A percentile compares a stretch with the other conserved stretches of the same genome.
Conservation (phyloP, 2,329 filamentous ascomycete species). For the Phialophora expanda region DNA sequence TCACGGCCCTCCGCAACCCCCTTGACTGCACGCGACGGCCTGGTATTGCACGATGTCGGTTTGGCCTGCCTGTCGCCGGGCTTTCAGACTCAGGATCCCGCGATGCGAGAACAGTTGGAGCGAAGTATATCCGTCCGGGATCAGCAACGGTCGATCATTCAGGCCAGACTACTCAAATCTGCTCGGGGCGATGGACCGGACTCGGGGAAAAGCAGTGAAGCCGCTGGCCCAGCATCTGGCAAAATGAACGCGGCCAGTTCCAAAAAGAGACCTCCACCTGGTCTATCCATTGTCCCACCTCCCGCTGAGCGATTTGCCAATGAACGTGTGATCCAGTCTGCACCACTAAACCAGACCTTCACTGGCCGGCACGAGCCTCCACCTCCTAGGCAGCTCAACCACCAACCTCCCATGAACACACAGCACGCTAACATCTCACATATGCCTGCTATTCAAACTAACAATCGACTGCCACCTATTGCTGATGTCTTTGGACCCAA, state of each 20-base stretch:
- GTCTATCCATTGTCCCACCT: slow-evolving; percentile 91
- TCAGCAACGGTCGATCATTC: slow-evolving; percentile 93
- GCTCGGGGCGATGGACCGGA: slow-evolving; percentile 75
- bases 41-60: slow-evolving; percentile 88
- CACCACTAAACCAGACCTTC: slow-evolving; percentile 91
- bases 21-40: slow-evolving; percentile 76
- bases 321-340: slow-evolving; percentile 95
- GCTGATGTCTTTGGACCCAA: slow-evolving; percentile 89
- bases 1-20: slow-evolving; percentile 67
- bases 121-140: slow-evolving; percentile 91
- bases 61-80: slow-evolving; percentile 93
- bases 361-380: slow-evolving; percentile 83
- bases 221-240: slow-evolving; percentile 44
- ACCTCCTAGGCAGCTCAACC: slow-evolving; percentile 75
- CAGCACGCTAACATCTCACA: slow-evolving; percentile 91
- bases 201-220: slow-evolving; percentile 60
- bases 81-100: slow-evolving; percentile 94
- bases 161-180: slow-evolving; percentile 85
- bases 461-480: slow-evolving; percentile 90
- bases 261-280: slow-evolving; percentile 79
- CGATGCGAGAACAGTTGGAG: slow-evolving; percentile 93
- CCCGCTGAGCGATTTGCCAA: slow-evolving; percentile 89
- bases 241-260: slow-evolving; percentile 71
- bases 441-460: slow-evolving; percentile 83
- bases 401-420: slow-evolving; percentile 80